These are phyloP conservation scores for Didymella arachidicola DNA, from an alignment of 2,329 filamentous ascomycete species.

Conservation along the genomic window DNA sequence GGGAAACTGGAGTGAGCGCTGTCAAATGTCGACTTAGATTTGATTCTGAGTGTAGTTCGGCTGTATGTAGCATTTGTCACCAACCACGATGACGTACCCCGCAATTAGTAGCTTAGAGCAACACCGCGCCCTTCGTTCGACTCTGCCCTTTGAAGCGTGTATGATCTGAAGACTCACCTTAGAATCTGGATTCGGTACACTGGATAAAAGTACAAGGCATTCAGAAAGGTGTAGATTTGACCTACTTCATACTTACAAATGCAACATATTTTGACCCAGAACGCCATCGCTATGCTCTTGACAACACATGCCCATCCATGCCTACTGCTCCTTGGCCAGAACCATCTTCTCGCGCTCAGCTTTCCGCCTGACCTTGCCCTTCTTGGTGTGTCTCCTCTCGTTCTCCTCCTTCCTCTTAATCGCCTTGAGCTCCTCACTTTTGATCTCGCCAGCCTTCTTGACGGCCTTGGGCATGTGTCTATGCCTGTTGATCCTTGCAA, in stretches of 20 bases:
- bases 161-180: background rate
- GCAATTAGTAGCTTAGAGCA: background rate
- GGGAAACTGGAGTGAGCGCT: background rate
- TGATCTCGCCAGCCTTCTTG: conserved; percentile 96
- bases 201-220: background rate
- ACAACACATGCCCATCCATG: conserved; percentile 10
- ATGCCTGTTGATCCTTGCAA: conserved; percentile 87
- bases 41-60: background rate
- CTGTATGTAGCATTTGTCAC: conserved; percentile 10
- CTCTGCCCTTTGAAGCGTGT: background rate
- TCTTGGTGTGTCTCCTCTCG: conserved; percentile 87
- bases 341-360: conserved; percentile 94
- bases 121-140: conserved; percentile 1
- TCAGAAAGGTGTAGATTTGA: background rate
- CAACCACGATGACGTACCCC: conserved; percentile 10
- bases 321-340: conserved; percentile 69
- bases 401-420: conserved; percentile 95
- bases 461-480: conserved; percentile 90
- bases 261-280: conserved; percentile 19
- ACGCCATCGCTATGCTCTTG: conserved; percentile 48
- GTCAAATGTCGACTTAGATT: background rate
- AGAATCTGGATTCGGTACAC: conserved; percentile 14
- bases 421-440: conserved; percentile 83
- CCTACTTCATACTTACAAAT: conserved; percentile 9
- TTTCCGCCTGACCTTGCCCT: conserved; percentile 75